A percentile compares a stretch with the other conserved stretches of the same genome.
Evolutionary conservation across 2,329 filamentous ascomycete species (phyloP).

Genomic region (Beauveria varroae): DNA sequence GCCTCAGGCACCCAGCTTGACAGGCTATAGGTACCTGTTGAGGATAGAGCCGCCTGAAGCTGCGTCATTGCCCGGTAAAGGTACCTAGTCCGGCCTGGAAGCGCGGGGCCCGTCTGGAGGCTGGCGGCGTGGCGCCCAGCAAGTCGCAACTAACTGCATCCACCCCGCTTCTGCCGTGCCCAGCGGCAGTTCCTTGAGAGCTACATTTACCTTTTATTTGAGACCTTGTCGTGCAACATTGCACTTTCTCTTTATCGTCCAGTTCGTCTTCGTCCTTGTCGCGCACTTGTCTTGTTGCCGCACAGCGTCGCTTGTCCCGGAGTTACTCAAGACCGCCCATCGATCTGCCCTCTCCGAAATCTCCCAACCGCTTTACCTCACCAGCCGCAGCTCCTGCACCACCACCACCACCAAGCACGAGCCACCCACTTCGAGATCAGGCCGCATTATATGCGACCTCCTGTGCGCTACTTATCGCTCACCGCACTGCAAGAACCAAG

Average conservation of each 20-base stretch:
- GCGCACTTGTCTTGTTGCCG: neutral
- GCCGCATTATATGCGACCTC: conserved; percentile 26
- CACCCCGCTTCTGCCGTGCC: conserved; percentile 7
- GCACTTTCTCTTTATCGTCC: neutral
- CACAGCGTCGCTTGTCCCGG: neutral
- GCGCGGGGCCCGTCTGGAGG: neutral
- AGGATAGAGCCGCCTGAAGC: neutral
- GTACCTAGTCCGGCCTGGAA: neutral
- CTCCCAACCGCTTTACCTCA: neutral
- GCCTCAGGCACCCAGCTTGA: neutral
- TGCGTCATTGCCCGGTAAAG: neutral
- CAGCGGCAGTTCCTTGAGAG: neutral
- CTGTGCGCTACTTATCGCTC: conserved; percentile 11
- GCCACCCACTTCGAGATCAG: conserved; percentile 19
- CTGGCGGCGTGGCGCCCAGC: neutral
- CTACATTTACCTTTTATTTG: neutral
- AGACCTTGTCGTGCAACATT: neutral
- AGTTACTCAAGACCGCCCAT: neutral
- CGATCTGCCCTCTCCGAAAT: neutral
- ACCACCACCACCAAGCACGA: conserved; percentile 1
- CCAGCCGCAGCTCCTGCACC: neutral
- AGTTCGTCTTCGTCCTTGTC: neutral
- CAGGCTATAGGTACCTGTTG: neutral
- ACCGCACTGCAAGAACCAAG: conserved; percentile 3
- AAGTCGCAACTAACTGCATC: neutral